Evolutionary conservation across 306 rosid species (phyloP).

Genomic region (Hippophae gyantsensis): DNA sequence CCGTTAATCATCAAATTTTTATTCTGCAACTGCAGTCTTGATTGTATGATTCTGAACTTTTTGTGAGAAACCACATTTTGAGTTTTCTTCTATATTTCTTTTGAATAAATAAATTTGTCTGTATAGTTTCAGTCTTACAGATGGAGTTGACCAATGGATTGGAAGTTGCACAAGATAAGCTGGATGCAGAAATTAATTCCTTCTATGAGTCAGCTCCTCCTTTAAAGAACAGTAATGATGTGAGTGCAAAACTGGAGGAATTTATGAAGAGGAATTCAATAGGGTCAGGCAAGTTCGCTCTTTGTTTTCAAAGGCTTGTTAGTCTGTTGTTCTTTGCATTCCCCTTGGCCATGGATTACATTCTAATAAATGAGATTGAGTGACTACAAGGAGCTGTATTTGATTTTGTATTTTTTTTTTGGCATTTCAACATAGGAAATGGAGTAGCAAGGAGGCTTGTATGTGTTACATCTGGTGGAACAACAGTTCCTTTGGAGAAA

Average conservation of each 20-base stretch:
- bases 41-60: not conserved
- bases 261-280: slow-evolving; percentile 46
- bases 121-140: slow-evolving; percentile 9
- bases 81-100: slow-evolving; percentile 10
- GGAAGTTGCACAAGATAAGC: slow-evolving; percentile 23
- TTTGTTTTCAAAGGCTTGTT: not conserved
- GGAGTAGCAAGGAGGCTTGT: slow-evolving; percentile 51
- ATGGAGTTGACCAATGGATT: slow-evolving; percentile 44
- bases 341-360: not conserved
- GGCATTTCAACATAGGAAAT: slow-evolving; percentile 20
- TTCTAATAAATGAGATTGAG: too few species aligned
- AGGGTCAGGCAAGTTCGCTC: slow-evolving; percentile 32
- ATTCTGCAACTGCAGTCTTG: not conserved
- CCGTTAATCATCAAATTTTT: not conserved
- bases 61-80: slow-evolving; percentile 2
- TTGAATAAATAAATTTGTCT: slow-evolving; percentile 2
- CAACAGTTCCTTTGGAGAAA: slow-evolving; percentile 92
- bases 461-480: slow-evolving; percentile 93
- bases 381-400: slow-evolving; percentile 6
- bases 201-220: slow-evolving; percentile 90
- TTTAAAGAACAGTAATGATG: slow-evolving; percentile 26
- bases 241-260: slow-evolving; percentile 36
- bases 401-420: slow-evolving; percentile 7
- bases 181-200: slow-evolving; percentile 43
- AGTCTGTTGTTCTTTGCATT: not conserved